phyloP scores from a whole-genome alignment of 2,329 filamentous ascomycete species.

The Cladosporium austrohemisphaericum region DNA sequence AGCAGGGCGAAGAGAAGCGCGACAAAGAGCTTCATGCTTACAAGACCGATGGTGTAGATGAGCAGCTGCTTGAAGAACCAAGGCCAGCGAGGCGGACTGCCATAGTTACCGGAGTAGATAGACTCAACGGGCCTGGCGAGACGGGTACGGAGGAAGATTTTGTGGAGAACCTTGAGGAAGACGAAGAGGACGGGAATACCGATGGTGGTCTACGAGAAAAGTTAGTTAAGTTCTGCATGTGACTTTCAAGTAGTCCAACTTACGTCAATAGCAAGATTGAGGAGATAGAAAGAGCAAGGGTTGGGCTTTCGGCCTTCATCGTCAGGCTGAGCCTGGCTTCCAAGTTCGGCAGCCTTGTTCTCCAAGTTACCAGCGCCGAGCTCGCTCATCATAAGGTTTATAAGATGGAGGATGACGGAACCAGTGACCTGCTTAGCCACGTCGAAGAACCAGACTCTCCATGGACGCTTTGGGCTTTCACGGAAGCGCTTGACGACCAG shows the following conservation, averaged over 20 bases:
- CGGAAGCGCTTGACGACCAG: constrained; percentile 92
- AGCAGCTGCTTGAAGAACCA: constrained; percentile 98
- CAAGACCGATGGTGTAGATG: constrained; percentile 91
- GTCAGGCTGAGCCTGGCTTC: constrained; percentile 28
- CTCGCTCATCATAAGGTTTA: constrained; percentile 96
- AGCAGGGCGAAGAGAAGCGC: constrained; percentile 84
- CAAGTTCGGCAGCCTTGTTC: constrained; percentile 39
- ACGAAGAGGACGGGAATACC: constrained; percentile 93
- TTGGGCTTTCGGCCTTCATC: constrained; percentile 69
- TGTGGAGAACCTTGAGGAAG: constrained; percentile 74
- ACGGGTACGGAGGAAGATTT: constrained; percentile 67
- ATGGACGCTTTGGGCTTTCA: constrained; percentile 82
- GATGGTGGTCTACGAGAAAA: constrained; percentile 69
- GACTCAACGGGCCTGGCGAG: constrained; percentile 79
- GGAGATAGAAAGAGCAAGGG: constrained; percentile 91
- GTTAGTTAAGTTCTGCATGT: constrained; percentile 9
- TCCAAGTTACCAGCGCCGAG: constrained; percentile 80
- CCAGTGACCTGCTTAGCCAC: constrained; percentile 96
- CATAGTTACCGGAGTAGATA: constrained; percentile 90
- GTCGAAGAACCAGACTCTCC: constrained; percentile 98
- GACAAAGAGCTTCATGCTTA: constrained; percentile 96
- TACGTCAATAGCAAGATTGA: constrained; percentile 94
- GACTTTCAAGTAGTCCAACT: constrained; percentile 41
- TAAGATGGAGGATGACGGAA: constrained; percentile 82
- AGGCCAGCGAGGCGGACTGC: constrained; percentile 68